Evolutionary conservation across 73 alveolate genomes (phyloP).

Genomic region (Tetrahymena borealis): DNA sequence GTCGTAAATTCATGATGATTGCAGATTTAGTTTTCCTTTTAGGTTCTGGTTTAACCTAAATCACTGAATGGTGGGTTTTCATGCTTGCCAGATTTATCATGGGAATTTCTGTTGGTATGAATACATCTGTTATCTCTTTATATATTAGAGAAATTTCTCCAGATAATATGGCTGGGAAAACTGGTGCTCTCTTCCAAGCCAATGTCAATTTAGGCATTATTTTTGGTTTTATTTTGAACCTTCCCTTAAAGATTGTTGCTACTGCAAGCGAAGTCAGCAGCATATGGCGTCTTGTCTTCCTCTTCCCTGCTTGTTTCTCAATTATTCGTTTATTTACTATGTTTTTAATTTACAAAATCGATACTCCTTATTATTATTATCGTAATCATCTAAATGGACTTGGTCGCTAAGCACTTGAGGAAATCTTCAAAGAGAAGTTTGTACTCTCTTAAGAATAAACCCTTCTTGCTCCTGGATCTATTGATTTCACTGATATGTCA

Average conservation of each 20-base stretch:
- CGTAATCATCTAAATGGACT: neutral
- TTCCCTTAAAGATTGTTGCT: neutral
- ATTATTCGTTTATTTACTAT: neutral
- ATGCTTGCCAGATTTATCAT: neutral
- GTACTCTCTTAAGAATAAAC: neutral
- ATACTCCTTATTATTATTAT: neutral
- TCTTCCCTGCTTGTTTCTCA: neutral
- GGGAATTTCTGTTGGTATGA: neutral
- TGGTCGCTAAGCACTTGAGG: neutral
- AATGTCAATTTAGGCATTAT: neutral
- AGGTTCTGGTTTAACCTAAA: neutral
- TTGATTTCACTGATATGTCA: neutral
- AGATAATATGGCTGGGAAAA: neutral
- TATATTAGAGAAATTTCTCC: neutral
- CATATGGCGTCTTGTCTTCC: neutral
- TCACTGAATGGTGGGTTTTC: neutral
- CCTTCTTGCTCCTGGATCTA: neutral
- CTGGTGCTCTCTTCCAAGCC: neutral
- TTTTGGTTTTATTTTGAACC: neutral
- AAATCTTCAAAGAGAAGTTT: neutral
- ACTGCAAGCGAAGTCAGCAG: neutral
- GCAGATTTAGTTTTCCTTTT: neutral
- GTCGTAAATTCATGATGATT: neutral
- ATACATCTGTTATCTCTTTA: neutral
- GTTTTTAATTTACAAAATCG: neutral